A percentile compares a stretch with the other conserved stretches of the same genome.
These are phyloP conservation scores for Calonectria multiphialidica DNA, from an alignment of 2,329 filamentous ascomycete genomes.

Conservation along the genomic window DNA sequence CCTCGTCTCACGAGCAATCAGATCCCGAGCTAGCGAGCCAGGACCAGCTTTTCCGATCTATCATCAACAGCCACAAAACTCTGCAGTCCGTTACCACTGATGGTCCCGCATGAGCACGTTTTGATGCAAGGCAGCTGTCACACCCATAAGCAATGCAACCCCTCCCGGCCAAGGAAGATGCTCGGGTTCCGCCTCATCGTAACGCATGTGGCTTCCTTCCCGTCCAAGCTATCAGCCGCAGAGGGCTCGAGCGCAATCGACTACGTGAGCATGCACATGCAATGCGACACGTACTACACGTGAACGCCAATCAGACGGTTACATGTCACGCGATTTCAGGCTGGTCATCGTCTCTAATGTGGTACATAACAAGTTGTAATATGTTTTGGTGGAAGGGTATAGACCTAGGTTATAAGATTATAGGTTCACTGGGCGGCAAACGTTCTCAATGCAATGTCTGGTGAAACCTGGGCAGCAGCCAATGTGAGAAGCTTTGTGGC, in stretches of 20 bases:
- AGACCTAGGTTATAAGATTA: background rate
- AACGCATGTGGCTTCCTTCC: constrained; percentile 30
- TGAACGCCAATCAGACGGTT: background rate
- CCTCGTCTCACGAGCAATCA: constrained; percentile 34
- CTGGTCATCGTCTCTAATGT: background rate
- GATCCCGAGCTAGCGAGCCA: constrained; percentile 48
- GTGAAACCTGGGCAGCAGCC: background rate
- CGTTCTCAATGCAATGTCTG: background rate
- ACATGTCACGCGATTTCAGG: background rate
- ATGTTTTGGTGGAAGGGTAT: background rate
- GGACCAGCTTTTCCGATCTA: constrained; percentile 58
- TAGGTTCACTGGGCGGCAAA: background rate
- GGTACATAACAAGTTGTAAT: background rate
- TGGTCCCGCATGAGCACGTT: constrained; percentile 21
- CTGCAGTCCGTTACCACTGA: constrained; percentile 28
- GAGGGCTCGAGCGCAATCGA: constrained; percentile 28
- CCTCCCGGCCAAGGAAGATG: background rate
- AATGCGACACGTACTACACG: constrained; percentile 22
- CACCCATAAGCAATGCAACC: constrained; percentile 25
- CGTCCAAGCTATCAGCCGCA: constrained; percentile 32
- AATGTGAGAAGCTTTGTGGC: constrained; percentile 8
- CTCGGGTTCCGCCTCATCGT: constrained; percentile 25
- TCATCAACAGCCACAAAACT: constrained; percentile 57
- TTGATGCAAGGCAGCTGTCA: constrained; percentile 19
- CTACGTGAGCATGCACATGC: constrained; percentile 26